Percentiles rank a stretch among this genome's conserved stretches.
These are phyloP conservation scores for Spathaspora sp. DNA, from an alignment of 805 yeast species.

Conservation along the genomic window DNA sequence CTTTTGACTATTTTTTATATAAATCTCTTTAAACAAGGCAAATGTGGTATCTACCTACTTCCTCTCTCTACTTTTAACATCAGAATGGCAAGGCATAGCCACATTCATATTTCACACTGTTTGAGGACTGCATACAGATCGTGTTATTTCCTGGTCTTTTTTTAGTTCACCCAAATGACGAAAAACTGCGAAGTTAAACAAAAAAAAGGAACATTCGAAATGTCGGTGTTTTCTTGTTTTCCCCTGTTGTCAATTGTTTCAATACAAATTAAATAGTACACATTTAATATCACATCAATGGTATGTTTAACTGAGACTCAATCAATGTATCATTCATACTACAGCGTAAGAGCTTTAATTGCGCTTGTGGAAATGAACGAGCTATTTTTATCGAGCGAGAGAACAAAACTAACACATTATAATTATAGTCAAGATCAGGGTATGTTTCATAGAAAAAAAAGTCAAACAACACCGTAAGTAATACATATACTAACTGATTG, in stretches of 20 bases:
- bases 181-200: background rate
- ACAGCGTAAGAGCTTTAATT: background rate
- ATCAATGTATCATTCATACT: background rate
- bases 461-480: background rate
- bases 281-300: constrained; percentile 1
- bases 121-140: background rate
- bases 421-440: constrained; percentile 28
- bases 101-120: background rate
- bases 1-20: too few relatives aligned
- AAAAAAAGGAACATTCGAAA: background rate
- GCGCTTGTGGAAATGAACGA: background rate
- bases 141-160: background rate
- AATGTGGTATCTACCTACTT: too few relatives aligned
- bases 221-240: background rate
- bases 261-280: background rate
- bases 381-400: background rate
- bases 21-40: too few relatives aligned
- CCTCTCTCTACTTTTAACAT: too few relatives aligned
- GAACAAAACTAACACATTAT: constrained; percentile 3
- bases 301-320: constrained; percentile 4
- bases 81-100: too few relatives aligned
- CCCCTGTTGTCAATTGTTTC: background rate
- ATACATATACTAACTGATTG: constrained; percentile 3
- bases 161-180: background rate
- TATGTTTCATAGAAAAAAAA: constrained; percentile 11